Conservation (phyloP, 306 rosid genomes). For the Abrus precatorius region DNA sequence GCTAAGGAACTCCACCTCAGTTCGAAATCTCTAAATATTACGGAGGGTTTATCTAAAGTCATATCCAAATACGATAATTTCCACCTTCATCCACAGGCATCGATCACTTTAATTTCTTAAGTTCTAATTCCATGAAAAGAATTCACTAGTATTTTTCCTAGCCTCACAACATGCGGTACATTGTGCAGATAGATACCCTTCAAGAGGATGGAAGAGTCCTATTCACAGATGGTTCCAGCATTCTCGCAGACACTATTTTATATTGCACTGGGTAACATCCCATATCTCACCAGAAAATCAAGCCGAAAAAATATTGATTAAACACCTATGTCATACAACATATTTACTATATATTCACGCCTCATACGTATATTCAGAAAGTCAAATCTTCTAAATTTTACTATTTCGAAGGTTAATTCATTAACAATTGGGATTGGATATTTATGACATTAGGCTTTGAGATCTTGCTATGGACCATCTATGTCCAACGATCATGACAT, state of each 20-base stretch:
- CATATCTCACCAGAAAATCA: background rate
- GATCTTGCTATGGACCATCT: constrained; percentile 9
- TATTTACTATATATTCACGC: background rate
- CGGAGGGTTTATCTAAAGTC: constrained; percentile 75
- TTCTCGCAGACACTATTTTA: constrained; percentile 68
- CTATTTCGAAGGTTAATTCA: constrained; percentile 14
- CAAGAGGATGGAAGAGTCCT: constrained; percentile 73
- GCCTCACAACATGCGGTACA: background rate
- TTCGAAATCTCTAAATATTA: constrained; percentile 57
- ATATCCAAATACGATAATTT: constrained; percentile 64
- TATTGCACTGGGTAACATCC: constrained; percentile 77
- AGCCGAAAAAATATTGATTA: background rate
- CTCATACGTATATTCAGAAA: background rate
- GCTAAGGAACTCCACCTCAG: constrained; percentile 75
- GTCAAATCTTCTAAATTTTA: background rate
- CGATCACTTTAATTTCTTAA: background rate
- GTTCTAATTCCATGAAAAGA: background rate
- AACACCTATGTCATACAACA: background rate
- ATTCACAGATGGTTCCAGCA: constrained; percentile 68
- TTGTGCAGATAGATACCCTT: constrained; percentile 69
- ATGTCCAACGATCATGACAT: background rate
- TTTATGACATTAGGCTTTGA: constrained; percentile 28
- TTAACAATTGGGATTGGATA: constrained; percentile 27
- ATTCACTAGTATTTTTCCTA: background rate
- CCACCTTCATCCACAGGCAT: constrained; percentile 73